Percentiles rank a stretch among this genome's conserved stretches.
phyloP scores from a whole-genome alignment of 768 basidiomycete species.

The Collybia nuda region DNA sequence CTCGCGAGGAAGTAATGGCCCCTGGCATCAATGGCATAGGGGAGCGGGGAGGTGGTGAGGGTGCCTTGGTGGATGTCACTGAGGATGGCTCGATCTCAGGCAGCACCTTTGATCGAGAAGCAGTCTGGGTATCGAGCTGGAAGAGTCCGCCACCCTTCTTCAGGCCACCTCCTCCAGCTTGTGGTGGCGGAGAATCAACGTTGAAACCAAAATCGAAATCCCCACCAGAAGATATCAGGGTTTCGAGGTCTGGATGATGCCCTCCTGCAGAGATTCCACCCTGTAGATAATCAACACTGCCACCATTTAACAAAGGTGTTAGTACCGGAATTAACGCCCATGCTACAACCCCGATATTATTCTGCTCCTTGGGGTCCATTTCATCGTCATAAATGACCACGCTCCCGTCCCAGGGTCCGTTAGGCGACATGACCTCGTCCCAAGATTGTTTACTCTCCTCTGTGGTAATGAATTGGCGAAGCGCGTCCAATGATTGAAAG shows the following conservation, averaged over 20 bases:
- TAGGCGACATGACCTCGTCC: slow-evolving; percentile 57
- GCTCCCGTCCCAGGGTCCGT: slow-evolving; percentile 68
- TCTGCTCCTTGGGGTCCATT: slow-evolving; percentile 67
- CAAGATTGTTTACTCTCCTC: slow-evolving; percentile 70
- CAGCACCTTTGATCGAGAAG: slow-evolving; percentile 47
- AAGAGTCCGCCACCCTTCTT: slow-evolving; percentile 54
- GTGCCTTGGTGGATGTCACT: slow-evolving; percentile 29
- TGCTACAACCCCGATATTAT: slow-evolving; percentile 53
- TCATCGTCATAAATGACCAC: slow-evolving; percentile 78
- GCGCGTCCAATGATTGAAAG: slow-evolving; percentile 62
- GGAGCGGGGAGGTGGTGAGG: slow-evolving; percentile 39
- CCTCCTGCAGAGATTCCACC: slow-evolving; percentile 70
- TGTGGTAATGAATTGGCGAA: slow-evolving; percentile 82
- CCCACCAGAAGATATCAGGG: slow-evolving; percentile 46
- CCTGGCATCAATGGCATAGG: slow-evolving; percentile 61
- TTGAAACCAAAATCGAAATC: slow-evolving; percentile 24
- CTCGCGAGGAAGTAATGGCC: slow-evolving; percentile 31
- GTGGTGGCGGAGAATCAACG: slow-evolving; percentile 17
- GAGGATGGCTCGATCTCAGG: slow-evolving; percentile 59
- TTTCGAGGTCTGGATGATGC: slow-evolving; percentile 54
- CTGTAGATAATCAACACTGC: slow-evolving; percentile 64
- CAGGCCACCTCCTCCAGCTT: slow-evolving; percentile 17
- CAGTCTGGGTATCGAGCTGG: slow-evolving; percentile 64
- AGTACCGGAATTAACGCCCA: slow-evolving; percentile 74
- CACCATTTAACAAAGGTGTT: slow-evolving; percentile 52